Evolutionary conservation across 768 basidiomycete species (phyloP), one percentile per base, ranked within the genome.

Genomic region (Cystoderma amianthinum): DNA sequence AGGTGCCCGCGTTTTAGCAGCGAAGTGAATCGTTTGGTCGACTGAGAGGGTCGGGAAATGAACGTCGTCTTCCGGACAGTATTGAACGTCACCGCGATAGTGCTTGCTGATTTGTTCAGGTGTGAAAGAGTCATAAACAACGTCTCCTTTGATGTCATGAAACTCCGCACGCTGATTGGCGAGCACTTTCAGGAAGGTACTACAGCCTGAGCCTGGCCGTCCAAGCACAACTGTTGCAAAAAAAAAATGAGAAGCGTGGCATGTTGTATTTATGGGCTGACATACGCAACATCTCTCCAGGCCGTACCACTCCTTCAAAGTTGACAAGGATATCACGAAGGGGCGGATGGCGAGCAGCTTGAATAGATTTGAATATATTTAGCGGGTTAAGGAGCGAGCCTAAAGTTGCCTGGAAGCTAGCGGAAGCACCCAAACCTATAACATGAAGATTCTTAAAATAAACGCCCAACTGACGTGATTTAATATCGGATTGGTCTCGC

Each of bases 1-100:
- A 2, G 90, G 88, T 3, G 75, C 76, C 18, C 88, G 81, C 13
- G 76, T 81, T 47, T 69, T 74, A 0, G 82, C 72, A 0, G 85
- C 82, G 43, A 88, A 85, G 12, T 57, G 64, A 21, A 96, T 67
- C 0, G 88, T 90, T 54, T 90, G 73, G 36, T 76, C 71, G 22
- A 91, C 87, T 4, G 85, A 87, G 19, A 95, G 70, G 7, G 84
- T 86, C 4, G 90, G 85, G 49, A 92, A 85, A 55, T 91, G 89
- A 1, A 86, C 67, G 54, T 94, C 89, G 50, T 91, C 89, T 63
- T 88, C 89, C 0, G 86, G 85, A 45, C 75, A 82, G 55, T 88
- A 91, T 41, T 77, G 75, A 2, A 88, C 80, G 52, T 89, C 89
- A 12, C 91, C 92, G 2, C 83, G 81, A 56, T 78, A 85, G 39